Conservation (phyloP, 306 rosid genomes). For the Geum urbanum region DNA sequence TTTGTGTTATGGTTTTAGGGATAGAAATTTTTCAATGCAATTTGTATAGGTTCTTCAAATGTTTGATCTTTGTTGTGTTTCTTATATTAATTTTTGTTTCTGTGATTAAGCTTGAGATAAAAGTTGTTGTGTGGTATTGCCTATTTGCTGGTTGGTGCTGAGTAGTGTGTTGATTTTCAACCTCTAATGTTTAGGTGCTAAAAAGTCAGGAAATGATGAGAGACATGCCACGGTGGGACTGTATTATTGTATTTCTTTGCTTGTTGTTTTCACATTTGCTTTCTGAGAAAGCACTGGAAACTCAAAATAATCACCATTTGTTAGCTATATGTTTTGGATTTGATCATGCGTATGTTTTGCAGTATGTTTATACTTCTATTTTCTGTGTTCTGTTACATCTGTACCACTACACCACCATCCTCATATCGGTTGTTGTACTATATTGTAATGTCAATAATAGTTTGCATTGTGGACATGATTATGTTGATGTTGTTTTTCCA, state of each 20-base stretch:
- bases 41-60: background rate
- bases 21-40: background rate
- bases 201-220: background rate
- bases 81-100: background rate
- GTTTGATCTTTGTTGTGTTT: background rate
- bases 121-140: background rate
- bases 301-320: background rate
- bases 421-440: background rate
- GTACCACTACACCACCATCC: background rate
- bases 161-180: background rate
- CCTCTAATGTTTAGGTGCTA: background rate
- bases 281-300: background rate
- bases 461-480: background rate
- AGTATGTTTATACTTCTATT: background rate
- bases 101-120: background rate
- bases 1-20: background rate
- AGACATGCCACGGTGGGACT: background rate
- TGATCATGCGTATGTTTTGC: background rate
- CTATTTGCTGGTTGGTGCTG: background rate
- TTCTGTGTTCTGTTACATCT: background rate
- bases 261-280: background rate
- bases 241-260: background rate
- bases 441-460: background rate
- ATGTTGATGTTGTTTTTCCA: background rate
- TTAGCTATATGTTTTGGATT: background rate